Percentiles rank a stretch among this genome's conserved stretches.
These are phyloP conservation scores for Panaeolus papilionaceus DNA, from an alignment of 768 basidiomycete species.

Conservation along the genomic window DNA sequence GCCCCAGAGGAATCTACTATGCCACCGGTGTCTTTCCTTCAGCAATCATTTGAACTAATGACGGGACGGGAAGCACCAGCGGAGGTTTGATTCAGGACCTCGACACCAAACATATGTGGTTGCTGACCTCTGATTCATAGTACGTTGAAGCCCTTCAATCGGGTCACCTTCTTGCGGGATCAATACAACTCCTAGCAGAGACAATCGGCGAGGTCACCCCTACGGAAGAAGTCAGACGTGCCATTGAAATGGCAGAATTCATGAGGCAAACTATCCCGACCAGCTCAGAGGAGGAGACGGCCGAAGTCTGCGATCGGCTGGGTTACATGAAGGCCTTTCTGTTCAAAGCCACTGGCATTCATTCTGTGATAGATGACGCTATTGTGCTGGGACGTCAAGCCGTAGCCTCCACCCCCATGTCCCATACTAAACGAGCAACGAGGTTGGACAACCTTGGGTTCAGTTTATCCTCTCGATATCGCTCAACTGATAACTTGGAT, in stretches of 20 bases:
- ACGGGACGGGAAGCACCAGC: neutral
- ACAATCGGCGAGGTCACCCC: neutral
- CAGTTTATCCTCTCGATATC: slow-evolving; percentile 1
- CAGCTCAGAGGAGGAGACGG: neutral
- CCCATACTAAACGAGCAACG: neutral
- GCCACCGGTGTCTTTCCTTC: too few relatives aligned
- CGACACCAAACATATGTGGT: neutral
- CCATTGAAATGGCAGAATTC: neutral
- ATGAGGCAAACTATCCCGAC: neutral
- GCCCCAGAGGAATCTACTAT: too few relatives aligned
- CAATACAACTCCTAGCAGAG: neutral
- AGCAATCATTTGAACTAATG: neutral
- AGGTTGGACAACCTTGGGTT: slow-evolving; percentile 2
- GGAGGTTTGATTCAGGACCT: neutral
- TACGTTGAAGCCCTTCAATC: slow-evolving; percentile 4
- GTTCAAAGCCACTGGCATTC: neutral
- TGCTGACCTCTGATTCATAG: neutral
- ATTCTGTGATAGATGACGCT: slow-evolving; percentile 1
- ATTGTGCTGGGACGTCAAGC: neutral
- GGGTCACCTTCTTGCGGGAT: neutral
- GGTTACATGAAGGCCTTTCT: neutral
- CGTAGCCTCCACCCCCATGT: neutral
- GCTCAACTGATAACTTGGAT: neutral
- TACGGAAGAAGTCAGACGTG: neutral
- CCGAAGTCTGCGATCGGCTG: neutral